A percentile compares a stretch with the other conserved stretches of the same genome.
Conservation (phyloP, 371 early-diverging fungal species). For the Rhizopus sp. region DNA sequence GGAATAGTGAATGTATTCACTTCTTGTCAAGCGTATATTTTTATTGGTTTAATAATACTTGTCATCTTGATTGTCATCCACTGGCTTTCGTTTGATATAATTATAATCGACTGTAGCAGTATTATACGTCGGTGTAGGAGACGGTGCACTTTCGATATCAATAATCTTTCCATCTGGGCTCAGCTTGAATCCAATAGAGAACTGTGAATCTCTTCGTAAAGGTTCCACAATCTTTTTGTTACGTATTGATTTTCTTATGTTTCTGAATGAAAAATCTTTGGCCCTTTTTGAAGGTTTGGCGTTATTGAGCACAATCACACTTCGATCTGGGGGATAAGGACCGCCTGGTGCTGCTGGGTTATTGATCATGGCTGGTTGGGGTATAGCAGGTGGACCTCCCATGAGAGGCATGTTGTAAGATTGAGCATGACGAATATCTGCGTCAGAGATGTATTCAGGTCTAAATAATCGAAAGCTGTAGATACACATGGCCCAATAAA, state of each 20-base stretch:
- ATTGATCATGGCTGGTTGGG: slow-evolving; percentile 15
- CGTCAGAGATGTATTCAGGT: slow-evolving; percentile 7
- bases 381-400: slow-evolving; percentile 6
- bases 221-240: neutral
- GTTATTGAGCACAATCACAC: slow-evolving; percentile 25
- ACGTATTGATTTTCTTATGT: slow-evolving; percentile 6
- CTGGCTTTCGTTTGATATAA: slow-evolving; percentile 13
- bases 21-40: no score
- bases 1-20: no score
- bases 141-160: slow-evolving; percentile 20
- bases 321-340: slow-evolving; percentile 8
- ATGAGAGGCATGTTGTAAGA: slow-evolving; percentile 7
- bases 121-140: slow-evolving; percentile 13
- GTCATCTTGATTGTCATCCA: slow-evolving; percentile 3
- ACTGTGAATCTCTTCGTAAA: slow-evolving; percentile 12
- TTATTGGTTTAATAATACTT: neutral
- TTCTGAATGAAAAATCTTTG: slow-evolving; percentile 16
- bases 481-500: slow-evolving; percentile 27
- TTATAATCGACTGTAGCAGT: neutral
- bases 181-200: slow-evolving; percentile 14
- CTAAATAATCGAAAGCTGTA: slow-evolving; percentile 14
- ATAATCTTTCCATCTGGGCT: slow-evolving; percentile 20
- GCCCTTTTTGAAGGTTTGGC: slow-evolving; percentile 22
- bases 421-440: slow-evolving; percentile 3
- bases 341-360: neutral